A percentile compares a stretch with the other conserved stretches of the same genome.
phyloP scores from a whole-genome alignment of 2,329 filamentous ascomycete species.

The Exophiala alcalophila region DNA sequence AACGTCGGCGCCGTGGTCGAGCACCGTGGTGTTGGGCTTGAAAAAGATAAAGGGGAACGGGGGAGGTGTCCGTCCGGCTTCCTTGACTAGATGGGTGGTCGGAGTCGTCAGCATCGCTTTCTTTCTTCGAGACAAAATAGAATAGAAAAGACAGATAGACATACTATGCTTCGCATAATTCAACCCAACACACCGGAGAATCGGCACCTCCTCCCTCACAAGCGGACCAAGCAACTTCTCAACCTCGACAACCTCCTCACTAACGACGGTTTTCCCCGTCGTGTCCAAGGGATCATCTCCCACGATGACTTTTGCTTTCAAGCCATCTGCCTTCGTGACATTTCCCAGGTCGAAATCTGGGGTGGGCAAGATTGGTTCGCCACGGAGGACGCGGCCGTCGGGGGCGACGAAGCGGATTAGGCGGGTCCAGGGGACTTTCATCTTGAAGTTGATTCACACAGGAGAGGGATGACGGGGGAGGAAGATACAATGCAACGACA shows the following conservation, averaged over 20 bases:
- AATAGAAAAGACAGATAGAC: slow-evolving; percentile 1
- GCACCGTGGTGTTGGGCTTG: slow-evolving; percentile 40
- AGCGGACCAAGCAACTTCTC: slow-evolving; percentile 55
- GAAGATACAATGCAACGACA: no score
- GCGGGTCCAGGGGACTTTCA: slow-evolving; percentile 46
- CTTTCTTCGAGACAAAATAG: neutral
- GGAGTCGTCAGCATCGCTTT: slow-evolving; percentile 1
- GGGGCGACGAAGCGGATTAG: slow-evolving; percentile 55
- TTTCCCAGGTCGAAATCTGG: slow-evolving; percentile 45
- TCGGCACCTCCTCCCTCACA: slow-evolving; percentile 51
- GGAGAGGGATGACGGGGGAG: no score
- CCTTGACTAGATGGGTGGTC: slow-evolving; percentile 29
- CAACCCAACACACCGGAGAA: slow-evolving; percentile 50
- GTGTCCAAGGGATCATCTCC: slow-evolving; percentile 52
- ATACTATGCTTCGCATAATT: slow-evolving; percentile 50
- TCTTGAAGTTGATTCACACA: slow-evolving; percentile 3
- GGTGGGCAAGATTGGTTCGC: slow-evolving; percentile 53
- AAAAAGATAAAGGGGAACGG: slow-evolving; percentile 39
- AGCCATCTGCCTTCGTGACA: slow-evolving; percentile 45
- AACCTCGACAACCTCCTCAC: slow-evolving; percentile 54
- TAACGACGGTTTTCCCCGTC: slow-evolving; percentile 37
- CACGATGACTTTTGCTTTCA: slow-evolving; percentile 53
- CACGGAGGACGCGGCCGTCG: slow-evolving; percentile 51
- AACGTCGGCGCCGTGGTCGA: slow-evolving; percentile 33
- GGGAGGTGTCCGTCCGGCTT: slow-evolving; percentile 40